Percentiles rank a stretch among this genome's conserved stretches.
These are phyloP conservation scores for Boletus pseudo-olivaceus DNA, from an alignment of 768 basidiomycete species.

Conservation along the genomic window DNA sequence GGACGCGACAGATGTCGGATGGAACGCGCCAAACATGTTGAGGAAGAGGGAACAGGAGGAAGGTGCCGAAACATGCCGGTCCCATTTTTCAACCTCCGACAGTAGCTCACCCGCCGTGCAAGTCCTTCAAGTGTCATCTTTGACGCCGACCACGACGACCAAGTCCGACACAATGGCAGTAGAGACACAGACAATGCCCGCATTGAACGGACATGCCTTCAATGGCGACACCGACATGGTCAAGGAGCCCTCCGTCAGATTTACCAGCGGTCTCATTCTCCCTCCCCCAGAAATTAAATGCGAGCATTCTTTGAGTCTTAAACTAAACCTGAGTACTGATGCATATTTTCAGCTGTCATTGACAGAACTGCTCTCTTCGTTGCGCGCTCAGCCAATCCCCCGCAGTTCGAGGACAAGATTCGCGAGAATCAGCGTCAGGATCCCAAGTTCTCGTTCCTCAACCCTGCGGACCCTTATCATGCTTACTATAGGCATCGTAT, in stretches of 20 bases:
- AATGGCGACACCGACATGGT: constrained; percentile 41
- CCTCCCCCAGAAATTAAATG: constrained; percentile 96
- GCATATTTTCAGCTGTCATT: constrained; percentile 65
- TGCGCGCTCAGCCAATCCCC: constrained; percentile 90
- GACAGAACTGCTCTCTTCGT: constrained; percentile 92
- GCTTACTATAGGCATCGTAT: constrained; percentile 94
- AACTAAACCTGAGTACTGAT: constrained; percentile 5
- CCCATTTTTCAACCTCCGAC: constrained; percentile 28
- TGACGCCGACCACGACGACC: constrained; percentile 20
- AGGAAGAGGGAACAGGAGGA: neutral
- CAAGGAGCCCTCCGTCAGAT: constrained; percentile 43
- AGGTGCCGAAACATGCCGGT: constrained; percentile 24
- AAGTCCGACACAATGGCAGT: constrained; percentile 42
- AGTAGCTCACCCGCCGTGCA: neutral
- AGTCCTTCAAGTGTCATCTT: constrained; percentile 4
- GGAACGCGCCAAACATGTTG: constrained; percentile 85
- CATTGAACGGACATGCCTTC: constrained; percentile 41
- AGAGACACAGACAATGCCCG: constrained; percentile 37
- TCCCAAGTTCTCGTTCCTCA: constrained; percentile 98
- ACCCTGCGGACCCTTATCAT: constrained; percentile 96
- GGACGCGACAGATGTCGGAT: constrained; percentile 58
- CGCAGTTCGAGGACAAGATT: constrained; percentile 94
- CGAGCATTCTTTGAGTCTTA: constrained; percentile 26
- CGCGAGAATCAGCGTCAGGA: constrained; percentile 94
- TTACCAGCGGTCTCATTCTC: constrained; percentile 84